These are phyloP conservation scores for Cladosporium sp. DNA, from an alignment of 2,329 filamentous ascomycete species.

Conservation along the genomic window DNA sequence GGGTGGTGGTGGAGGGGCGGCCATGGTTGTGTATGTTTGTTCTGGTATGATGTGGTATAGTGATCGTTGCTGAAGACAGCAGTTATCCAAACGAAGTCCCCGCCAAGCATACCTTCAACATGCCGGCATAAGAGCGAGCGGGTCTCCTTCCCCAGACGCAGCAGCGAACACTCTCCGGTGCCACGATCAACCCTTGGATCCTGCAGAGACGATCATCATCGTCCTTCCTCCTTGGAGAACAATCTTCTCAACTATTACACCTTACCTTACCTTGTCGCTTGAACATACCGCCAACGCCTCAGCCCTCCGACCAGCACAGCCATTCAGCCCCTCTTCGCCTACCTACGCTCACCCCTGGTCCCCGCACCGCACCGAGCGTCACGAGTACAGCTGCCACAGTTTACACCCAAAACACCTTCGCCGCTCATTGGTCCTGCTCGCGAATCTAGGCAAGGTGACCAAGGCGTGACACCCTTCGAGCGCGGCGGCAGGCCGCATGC, in stretches of 20 bases:
- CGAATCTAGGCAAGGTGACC: background rate
- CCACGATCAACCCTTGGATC: background rate
- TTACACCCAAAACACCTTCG: conserved; percentile 2
- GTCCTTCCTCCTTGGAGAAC: background rate
- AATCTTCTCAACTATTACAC: background rate
- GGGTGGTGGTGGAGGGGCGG: conserved; percentile 51
- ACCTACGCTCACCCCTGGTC: background rate
- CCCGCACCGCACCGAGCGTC: conserved; percentile 11
- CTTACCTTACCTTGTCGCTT: background rate
- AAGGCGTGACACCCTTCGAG: conserved; percentile 8
- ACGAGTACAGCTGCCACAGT: conserved; percentile 10
- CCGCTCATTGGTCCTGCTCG: conserved; percentile 8
- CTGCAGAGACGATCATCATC: background rate
- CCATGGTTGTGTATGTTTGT: background rate
- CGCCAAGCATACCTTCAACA: background rate
- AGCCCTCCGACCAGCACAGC: background rate
- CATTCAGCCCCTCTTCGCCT: background rate
- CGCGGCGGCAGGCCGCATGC: conserved; percentile 12
- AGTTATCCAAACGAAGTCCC: too few relatives aligned
- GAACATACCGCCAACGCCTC: background rate
- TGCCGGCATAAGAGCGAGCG: background rate
- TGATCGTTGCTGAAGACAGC: background rate
- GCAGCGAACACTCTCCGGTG: background rate
- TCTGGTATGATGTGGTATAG: background rate
- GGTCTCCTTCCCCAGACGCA: conserved; percentile 5